phyloP scores from a whole-genome alignment of 148 eudicot species.

The Persicaria maculosa region DNA sequence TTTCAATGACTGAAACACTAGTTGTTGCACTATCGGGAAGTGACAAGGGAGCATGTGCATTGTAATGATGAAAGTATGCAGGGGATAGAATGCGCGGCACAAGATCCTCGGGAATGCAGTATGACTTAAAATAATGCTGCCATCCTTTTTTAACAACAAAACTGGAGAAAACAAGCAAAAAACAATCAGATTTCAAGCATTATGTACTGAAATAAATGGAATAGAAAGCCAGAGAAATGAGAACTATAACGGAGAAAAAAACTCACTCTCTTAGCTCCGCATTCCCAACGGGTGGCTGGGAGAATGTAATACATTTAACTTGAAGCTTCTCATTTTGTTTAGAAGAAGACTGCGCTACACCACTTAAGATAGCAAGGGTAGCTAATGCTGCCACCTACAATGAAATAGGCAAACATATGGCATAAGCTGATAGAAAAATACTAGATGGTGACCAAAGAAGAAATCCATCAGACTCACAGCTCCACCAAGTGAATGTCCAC shows the following conservation, averaged over 20 bases:
- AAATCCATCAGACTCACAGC: constrained; percentile 55
- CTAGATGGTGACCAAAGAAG: constrained; percentile 11
- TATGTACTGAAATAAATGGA: neutral
- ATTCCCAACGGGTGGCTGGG: constrained; percentile 99
- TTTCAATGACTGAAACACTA: constrained; percentile 22
- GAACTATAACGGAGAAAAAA: neutral
- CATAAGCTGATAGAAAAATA: constrained; percentile 11
- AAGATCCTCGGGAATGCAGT: constrained; percentile 96
- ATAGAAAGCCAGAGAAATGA: neutral
- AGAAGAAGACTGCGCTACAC: constrained; percentile 57
- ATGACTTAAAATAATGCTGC: constrained; percentile 89
- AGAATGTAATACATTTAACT: constrained; percentile 95
- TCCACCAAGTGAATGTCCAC: constrained; percentile 99
- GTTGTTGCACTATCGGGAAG: constrained; percentile 30
- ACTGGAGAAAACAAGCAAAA: constrained; percentile 34
- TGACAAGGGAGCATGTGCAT: constrained; percentile 32
- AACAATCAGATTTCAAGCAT: neutral
- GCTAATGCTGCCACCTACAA: constrained; percentile 92
- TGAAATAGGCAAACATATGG: constrained; percentile 8
- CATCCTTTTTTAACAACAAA: constrained; percentile 90
- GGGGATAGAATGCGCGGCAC: constrained; percentile 94
- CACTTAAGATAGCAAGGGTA: constrained; percentile 93
- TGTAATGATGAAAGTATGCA: constrained; percentile 97
- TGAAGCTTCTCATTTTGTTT: constrained; percentile 72
- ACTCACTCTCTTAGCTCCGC: constrained; percentile 93